Percentiles rank a stretch among this genome's conserved stretches.
Conservation (phyloP, 2,329 filamentous ascomycete genomes). For the Aspergillus costaricaensis region DNA sequence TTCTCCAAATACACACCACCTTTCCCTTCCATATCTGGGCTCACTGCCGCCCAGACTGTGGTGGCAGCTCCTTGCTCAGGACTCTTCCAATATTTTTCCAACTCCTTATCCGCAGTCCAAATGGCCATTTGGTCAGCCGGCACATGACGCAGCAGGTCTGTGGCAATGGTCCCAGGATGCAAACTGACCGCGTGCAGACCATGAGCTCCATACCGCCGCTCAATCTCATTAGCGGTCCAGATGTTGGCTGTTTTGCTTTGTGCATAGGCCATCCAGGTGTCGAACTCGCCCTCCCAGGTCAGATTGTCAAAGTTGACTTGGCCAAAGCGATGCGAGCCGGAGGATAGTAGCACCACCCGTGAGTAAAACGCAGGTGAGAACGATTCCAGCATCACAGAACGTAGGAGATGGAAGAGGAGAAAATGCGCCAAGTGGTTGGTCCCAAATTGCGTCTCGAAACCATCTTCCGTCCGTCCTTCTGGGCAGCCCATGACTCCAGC, state of each 20-base stretch:
- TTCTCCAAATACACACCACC: slow-evolving; percentile 34
- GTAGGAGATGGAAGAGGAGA: slow-evolving; percentile 55
- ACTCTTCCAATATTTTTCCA: slow-evolving; percentile 13
- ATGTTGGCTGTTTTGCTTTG: slow-evolving; percentile 57
- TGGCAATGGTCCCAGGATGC: slow-evolving; percentile 46
- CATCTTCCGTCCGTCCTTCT: slow-evolving; percentile 39
- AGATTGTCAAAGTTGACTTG: slow-evolving; percentile 42
- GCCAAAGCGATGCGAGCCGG: slow-evolving; percentile 44
- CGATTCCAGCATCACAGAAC: slow-evolving; percentile 24
- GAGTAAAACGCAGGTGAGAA: slow-evolving; percentile 44
- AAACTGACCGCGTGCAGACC: slow-evolving; percentile 50
- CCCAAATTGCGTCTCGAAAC: slow-evolving; percentile 54
- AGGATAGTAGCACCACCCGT: slow-evolving; percentile 52
- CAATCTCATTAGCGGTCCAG: slow-evolving; percentile 54
- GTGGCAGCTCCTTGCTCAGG: slow-evolving; percentile 30
- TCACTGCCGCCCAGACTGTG: slow-evolving; percentile 31
- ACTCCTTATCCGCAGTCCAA: not conserved
- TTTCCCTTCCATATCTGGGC: slow-evolving; percentile 26
- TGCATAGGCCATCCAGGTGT: slow-evolving; percentile 47
- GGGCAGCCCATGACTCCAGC: slow-evolving; percentile 47
- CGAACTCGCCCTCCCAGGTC: slow-evolving; percentile 40
- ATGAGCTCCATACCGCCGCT: slow-evolving; percentile 49
- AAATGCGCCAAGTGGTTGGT: slow-evolving; percentile 58
- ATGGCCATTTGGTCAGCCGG: slow-evolving; percentile 1
- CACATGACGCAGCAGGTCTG: slow-evolving; percentile 10